phyloP scores from a whole-genome alignment of 768 basidiomycete genomes.

The Amanita subjunquillea region DNA sequence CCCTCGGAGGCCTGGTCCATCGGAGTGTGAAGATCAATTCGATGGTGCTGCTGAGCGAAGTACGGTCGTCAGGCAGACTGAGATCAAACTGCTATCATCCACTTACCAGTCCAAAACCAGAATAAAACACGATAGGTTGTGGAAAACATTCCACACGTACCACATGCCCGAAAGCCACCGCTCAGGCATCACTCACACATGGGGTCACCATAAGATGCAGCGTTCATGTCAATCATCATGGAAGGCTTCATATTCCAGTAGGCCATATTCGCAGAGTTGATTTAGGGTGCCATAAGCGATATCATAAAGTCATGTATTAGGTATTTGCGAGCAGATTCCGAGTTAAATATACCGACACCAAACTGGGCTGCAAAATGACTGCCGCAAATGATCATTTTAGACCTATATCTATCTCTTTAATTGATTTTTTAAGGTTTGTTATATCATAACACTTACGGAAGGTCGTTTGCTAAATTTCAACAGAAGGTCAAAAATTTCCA shows the following conservation, averaged over 20 bases:
- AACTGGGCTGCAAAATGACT: constrained; percentile 48
- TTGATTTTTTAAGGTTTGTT: too few species aligned
- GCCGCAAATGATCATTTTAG: constrained; percentile 11
- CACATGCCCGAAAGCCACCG: constrained; percentile 51
- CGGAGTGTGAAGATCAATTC: constrained; percentile 45
- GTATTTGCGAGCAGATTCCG: constrained; percentile 46
- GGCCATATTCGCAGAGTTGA: constrained; percentile 36
- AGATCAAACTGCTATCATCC: background rate
- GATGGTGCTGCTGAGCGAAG: constrained; percentile 29
- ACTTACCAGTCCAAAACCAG: constrained; percentile 41
- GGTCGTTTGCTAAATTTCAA: constrained; percentile 29
- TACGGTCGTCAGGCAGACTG: background rate
- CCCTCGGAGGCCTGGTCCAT: constrained; percentile 32
- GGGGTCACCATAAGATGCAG: constrained; percentile 62
- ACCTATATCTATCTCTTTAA: background rate
- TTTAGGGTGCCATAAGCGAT: constrained; percentile 39
- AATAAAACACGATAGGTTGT: background rate
- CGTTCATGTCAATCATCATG: constrained; percentile 23
- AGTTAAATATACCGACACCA: constrained; percentile 31
- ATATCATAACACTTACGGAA: constrained; percentile 8
- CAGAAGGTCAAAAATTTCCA: constrained; percentile 62
- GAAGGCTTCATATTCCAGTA: constrained; percentile 26
- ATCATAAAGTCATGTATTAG: constrained; percentile 51
- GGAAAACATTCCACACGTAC: constrained; percentile 29
- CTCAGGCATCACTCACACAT: constrained; percentile 51